These are phyloP conservation scores for Phytophthora megakarya DNA, from an alignment of 352 stramenopile genomes.

Conservation along the genomic window DNA sequence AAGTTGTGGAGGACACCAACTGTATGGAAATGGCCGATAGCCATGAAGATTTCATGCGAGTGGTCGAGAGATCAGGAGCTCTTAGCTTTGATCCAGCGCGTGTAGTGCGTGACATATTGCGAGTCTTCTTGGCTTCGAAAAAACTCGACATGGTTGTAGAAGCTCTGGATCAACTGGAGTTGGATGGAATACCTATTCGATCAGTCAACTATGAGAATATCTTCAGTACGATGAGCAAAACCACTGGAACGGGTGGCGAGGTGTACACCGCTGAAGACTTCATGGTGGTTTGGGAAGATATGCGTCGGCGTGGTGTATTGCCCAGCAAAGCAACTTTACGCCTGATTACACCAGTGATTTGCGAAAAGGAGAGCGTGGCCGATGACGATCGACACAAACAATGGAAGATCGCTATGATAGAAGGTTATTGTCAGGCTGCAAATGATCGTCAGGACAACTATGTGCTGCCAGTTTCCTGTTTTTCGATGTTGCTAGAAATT, in stretches of 20 bases:
- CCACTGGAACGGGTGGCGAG: slow-evolving; percentile 1
- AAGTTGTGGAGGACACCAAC: slow-evolving; percentile 22
- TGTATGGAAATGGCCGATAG: slow-evolving; percentile 14
- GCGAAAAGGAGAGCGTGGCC: slow-evolving; percentile 6
- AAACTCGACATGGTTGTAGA: slow-evolving; percentile 37
- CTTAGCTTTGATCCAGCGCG: slow-evolving; percentile 31
- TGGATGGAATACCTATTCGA: slow-evolving; percentile 36
- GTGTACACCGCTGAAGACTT: slow-evolving; percentile 44
- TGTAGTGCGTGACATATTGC: slow-evolving; percentile 31
- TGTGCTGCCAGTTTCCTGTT: slow-evolving; percentile 43
- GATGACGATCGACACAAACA: slow-evolving; percentile 28
- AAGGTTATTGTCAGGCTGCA: slow-evolving; percentile 29
- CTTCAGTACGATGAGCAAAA: slow-evolving; percentile 49
- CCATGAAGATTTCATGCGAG: slow-evolving; percentile 20
- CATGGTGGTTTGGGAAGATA: slow-evolving; percentile 48
- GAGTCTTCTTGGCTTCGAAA: slow-evolving; percentile 39
- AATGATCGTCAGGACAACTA: slow-evolving; percentile 39
- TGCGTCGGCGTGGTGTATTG: slow-evolving; percentile 37
- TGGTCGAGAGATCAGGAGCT: slow-evolving; percentile 15
- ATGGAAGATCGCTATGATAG: slow-evolving; percentile 18
- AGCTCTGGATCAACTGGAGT: slow-evolving; percentile 43
- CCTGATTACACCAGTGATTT: slow-evolving; percentile 38
- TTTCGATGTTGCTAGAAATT: slow-evolving; percentile 45
- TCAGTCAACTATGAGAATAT: slow-evolving; percentile 45
- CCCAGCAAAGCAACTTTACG: slow-evolving; percentile 45